Evolutionary conservation across 306 rosid species (phyloP).

Genomic region (Gastrolobium bilobum): DNA sequence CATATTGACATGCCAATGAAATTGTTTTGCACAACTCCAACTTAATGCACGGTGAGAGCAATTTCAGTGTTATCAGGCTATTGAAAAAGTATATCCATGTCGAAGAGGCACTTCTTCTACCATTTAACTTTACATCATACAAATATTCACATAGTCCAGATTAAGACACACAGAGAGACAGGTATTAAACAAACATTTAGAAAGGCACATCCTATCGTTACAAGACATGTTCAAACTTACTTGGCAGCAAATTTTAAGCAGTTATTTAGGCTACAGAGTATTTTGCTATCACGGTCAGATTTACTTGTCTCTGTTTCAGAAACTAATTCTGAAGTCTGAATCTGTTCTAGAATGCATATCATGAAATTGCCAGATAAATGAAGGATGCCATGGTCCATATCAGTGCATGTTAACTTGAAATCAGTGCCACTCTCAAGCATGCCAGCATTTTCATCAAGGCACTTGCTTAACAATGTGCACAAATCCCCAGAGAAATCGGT

Average conservation of each 20-base stretch:
- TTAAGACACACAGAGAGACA: slow-evolving; percentile 34
- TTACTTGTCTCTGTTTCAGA: slow-evolving; percentile 48
- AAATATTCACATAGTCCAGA: slow-evolving; percentile 26
- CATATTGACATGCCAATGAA: slow-evolving; percentile 32
- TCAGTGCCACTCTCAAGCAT: slow-evolving; percentile 48
- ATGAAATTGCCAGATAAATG: slow-evolving; percentile 65
- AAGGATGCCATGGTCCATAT: slow-evolving; percentile 52
- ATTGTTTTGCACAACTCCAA: slow-evolving; percentile 34
- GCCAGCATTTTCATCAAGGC: slow-evolving; percentile 61
- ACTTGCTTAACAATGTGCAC: slow-evolving; percentile 54
- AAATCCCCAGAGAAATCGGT: slow-evolving; percentile 65
- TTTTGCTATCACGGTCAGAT: slow-evolving; percentile 44
- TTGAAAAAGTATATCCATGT: slow-evolving; percentile 6
- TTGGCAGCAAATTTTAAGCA: slow-evolving; percentile 61
- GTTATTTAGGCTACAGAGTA: slow-evolving; percentile 48
- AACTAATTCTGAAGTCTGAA: slow-evolving; percentile 53
- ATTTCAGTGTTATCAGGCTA: slow-evolving; percentile 25
- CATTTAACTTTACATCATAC: slow-evolving; percentile 24
- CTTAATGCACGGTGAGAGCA: not conserved
- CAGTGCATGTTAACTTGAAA: slow-evolving; percentile 51
- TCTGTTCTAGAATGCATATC: slow-evolving; percentile 61
- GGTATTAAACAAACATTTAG: slow-evolving; percentile 29
- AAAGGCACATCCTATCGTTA: slow-evolving; percentile 20
- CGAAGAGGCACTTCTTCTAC: slow-evolving; percentile 10
- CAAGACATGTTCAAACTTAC: slow-evolving; percentile 58